These are phyloP conservation scores for Annulohypoxylon bovei DNA, from an alignment of 495 filamentous ascomycete species.

Conservation along the genomic window DNA sequence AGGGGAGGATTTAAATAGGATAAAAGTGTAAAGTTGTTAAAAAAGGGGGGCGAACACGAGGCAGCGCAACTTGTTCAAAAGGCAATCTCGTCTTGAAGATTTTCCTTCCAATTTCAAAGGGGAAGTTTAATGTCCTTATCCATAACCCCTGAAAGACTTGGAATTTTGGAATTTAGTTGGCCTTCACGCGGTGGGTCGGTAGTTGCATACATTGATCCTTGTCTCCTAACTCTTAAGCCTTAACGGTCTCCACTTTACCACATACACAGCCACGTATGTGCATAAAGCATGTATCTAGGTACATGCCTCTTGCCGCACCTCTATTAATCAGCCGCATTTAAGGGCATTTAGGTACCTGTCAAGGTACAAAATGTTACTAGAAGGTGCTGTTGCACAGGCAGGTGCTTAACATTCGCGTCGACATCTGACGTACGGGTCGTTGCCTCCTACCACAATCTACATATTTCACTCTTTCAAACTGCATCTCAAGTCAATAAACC, in stretches of 20 bases:
- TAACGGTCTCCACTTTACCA: neutral
- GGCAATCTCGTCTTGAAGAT: conserved; percentile 34
- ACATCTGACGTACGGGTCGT: conserved; percentile 24
- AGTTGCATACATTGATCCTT: neutral
- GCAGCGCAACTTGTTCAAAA: conserved; percentile 36
- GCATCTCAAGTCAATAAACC: neutral
- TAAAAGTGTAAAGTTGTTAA: conserved; percentile 17
- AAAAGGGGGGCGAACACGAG: conserved; percentile 27
- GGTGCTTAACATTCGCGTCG: neutral
- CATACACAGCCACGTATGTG: conserved; percentile 12
- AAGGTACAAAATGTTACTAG: conserved; percentile 8
- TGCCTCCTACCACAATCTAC: conserved; percentile 21
- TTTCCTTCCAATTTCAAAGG: conserved; percentile 37
- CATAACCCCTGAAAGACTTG: conserved; percentile 16
- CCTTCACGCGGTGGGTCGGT: conserved; percentile 12
- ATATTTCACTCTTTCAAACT: neutral
- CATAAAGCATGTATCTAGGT: neutral
- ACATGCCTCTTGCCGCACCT: neutral
- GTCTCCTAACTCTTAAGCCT: neutral
- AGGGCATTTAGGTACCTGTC: neutral
- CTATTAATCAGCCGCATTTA: neutral
- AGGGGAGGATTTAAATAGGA: conserved; percentile 28
- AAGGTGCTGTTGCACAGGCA: conserved; percentile 15
- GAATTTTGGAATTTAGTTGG: conserved; percentile 16
- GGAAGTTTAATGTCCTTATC: conserved; percentile 1